phyloP scores from a whole-genome alignment of 2,329 filamentous ascomycete genomes.

The Huntiella omanensis region DNA sequence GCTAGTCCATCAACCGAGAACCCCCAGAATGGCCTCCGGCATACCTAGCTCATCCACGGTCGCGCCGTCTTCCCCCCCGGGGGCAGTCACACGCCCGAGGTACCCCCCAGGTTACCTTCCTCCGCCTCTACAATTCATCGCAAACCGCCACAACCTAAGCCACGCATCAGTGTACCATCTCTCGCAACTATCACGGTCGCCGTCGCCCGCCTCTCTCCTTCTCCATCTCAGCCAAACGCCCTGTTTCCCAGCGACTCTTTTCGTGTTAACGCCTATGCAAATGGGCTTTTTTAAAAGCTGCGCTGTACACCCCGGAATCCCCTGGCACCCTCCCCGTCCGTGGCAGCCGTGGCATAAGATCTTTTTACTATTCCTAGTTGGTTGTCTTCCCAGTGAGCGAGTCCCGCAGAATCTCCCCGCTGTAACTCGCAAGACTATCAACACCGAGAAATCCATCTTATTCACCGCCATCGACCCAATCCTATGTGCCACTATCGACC shows the following conservation, averaged over 20 bases:
- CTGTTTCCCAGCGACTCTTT: slow-evolving; percentile 17
- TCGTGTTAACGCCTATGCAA: slow-evolving; percentile 15
- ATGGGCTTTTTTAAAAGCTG: slow-evolving; percentile 19
- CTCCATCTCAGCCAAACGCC: slow-evolving; percentile 21
- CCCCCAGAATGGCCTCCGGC: too few species aligned
- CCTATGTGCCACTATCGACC: slow-evolving; percentile 22
- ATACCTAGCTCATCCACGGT: too few species aligned
- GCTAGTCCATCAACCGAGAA: too few species aligned
- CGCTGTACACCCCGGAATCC: slow-evolving; percentile 20
- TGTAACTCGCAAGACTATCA: slow-evolving; percentile 12
- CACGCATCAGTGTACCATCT: background rate
- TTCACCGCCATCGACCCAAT: slow-evolving; percentile 18
- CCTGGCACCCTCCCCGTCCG: slow-evolving; percentile 19
- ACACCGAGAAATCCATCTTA: slow-evolving; percentile 17
- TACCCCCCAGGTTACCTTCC: background rate
- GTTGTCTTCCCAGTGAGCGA: slow-evolving; percentile 38
- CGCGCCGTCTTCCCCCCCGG: too few species aligned
- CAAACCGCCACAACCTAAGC: slow-evolving; percentile 1
- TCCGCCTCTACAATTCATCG: background rate
- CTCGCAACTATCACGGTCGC: slow-evolving; percentile 8
- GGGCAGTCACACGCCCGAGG: too few species aligned
- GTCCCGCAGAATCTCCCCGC: slow-evolving; percentile 30
- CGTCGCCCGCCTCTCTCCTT: slow-evolving; percentile 17
- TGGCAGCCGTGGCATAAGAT: slow-evolving; percentile 44
- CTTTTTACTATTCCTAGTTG: slow-evolving; percentile 50